Percentiles rank a stretch among this genome's conserved stretches.
phyloP scores from a whole-genome alignment of 805 yeast genomes.

The Schizosaccharomyces japonicus region DNA sequence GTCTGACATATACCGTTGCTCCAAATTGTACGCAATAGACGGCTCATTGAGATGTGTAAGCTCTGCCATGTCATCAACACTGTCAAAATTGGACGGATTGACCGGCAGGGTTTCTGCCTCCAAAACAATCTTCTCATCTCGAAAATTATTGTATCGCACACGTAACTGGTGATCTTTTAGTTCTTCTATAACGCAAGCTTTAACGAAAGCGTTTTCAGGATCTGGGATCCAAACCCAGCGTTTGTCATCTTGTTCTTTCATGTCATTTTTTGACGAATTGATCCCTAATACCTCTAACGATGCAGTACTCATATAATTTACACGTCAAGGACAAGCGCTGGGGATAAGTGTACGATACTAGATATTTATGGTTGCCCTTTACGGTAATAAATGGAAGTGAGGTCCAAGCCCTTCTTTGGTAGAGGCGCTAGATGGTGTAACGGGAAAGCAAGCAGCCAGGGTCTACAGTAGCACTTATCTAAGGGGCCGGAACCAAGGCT shows the following conservation, averaged over 20 bases:
- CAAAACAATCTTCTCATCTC: not conserved
- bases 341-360: too few relatives aligned
- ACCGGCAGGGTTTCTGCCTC: slow-evolving; percentile 21
- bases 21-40: slow-evolving; percentile 68
- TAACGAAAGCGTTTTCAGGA: slow-evolving; percentile 28
- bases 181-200: slow-evolving; percentile 32
- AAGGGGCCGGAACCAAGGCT: too few relatives aligned
- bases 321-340: too few relatives aligned
- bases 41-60: slow-evolving; percentile 86
- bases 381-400: too few relatives aligned
- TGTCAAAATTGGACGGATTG: slow-evolving; percentile 76
- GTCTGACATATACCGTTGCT: slow-evolving; percentile 52
- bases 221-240: slow-evolving; percentile 66
- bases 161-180: not conserved
- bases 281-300: too few relatives aligned
- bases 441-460: too few relatives aligned
- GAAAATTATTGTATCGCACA: not conserved
- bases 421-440: too few relatives aligned
- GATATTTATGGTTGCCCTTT: too few relatives aligned
- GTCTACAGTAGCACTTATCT: too few relatives aligned
- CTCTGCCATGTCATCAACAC: slow-evolving; percentile 86
- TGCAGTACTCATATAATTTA: too few relatives aligned
- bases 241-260: slow-evolving; percentile 19
- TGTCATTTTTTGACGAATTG: not conserved
- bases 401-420: too few relatives aligned